Percentiles rank a stretch among this genome's conserved stretches.
These are phyloP conservation scores for Nitzschia sp. DNA, from an alignment of 108 stramenopile genomes.

Conservation along the genomic window DNA sequence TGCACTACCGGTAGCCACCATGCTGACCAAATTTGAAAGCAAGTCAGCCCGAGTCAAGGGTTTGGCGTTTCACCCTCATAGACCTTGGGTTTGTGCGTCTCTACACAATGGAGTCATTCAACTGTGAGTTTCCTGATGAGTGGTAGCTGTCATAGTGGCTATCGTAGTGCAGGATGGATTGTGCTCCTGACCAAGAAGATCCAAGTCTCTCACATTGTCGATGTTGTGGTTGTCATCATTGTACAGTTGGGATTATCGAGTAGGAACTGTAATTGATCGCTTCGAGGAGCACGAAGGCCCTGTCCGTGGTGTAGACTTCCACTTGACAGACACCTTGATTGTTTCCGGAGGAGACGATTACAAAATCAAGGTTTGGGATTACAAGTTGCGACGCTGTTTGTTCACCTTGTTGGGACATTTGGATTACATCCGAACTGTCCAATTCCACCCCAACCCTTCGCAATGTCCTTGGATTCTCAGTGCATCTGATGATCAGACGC, in stretches of 20 bases:
- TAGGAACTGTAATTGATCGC: conserved; percentile 97
- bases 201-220: neutral
- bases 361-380: conserved; percentile 99
- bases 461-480: conserved; percentile 96
- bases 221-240: neutral
- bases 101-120: conserved; percentile 99
- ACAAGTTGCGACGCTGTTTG: conserved; percentile 96
- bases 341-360: conserved; percentile 99
- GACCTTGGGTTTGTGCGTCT: conserved; percentile 98
- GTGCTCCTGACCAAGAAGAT: no score
- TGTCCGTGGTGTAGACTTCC: conserved; percentile 98
- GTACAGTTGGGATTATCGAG: conserved; percentile 98
- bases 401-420: conserved; percentile 98
- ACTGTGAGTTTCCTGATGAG: conserved; percentile 57
- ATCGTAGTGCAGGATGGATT: no score
- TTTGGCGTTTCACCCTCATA: conserved; percentile 96
- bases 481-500: conserved; percentile 95
- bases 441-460: conserved; percentile 94
- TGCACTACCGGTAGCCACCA: conserved; percentile 33
- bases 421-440: conserved; percentile 99
- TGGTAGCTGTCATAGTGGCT: no score
- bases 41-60: conserved; percentile 99
- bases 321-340: conserved; percentile 91
- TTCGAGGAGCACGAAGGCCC: conserved; percentile 99
- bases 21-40: conserved; percentile 96